Base-by-base conservation (phyloP, 768 basidiomycete genomes). In the Mycena indigotica region DNA sequence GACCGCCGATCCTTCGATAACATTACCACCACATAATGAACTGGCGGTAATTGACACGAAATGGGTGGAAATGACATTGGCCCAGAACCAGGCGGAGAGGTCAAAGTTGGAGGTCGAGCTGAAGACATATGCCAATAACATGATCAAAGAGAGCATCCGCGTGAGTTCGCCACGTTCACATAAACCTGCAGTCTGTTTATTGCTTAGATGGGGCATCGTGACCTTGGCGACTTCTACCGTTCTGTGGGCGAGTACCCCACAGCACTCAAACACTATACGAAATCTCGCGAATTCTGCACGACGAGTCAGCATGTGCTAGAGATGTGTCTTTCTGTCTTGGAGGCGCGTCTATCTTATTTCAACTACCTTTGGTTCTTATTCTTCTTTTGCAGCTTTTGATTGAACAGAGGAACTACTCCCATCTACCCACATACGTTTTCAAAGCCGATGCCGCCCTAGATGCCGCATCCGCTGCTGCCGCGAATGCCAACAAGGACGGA, bases 121-220 rank as follows among this genome's bases (percentile, higher is more conserved):
- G 68, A 95, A 94, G 82, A 92, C 89, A 12, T 98, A 98, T 68
- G 82, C 87, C 62, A 95, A 91, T 66, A 98, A 97, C 70, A 89
- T 98, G 87, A 97, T 98, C 79, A 98, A 97, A 74, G 96, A 98
- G 81, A 95, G 92, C 80, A 95, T 97, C 65, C 79, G 96, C 66
- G 94, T 96, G 69, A 68, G 81, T 77, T 28, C 28, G 26, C 5
- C 17, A 3, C 19, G 46, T 53, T 12, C 28, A 46, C 39, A 25
- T 28, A 46, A 21, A 35, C 35, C 0, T 45, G 23, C 28, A 57
- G 32, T 56, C n/a, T 17, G 29, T 26, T 29, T 53, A 32, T 41
- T 28, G 28, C 45, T 45, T 69, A 95, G 93, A 93, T 96, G 92
- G 91, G 85, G 0, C 87, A 95, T 72, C n/a, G n/a, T n/a, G n/a